phyloP scores from a whole-genome alignment of 2,329 filamentous ascomycete genomes.

The Blastomyces gilchristii region DNA sequence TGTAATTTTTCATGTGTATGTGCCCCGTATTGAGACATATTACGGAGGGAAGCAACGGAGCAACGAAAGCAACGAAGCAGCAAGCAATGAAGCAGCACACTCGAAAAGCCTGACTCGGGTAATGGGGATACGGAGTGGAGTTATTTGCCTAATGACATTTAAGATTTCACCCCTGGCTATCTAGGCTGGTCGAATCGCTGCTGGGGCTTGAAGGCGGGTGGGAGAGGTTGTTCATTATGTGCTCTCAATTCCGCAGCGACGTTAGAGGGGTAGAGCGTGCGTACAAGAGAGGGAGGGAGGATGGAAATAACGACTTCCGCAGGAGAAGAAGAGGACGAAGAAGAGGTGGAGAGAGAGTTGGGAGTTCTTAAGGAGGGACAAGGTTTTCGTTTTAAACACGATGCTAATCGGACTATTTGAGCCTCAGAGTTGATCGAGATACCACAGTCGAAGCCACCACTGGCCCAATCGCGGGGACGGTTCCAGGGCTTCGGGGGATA shows the following conservation, averaged over 20 bases:
- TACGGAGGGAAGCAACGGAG: background rate
- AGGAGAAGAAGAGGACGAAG: background rate
- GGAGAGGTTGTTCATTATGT: background rate
- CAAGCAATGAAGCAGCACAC: background rate
- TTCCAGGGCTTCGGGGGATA: background rate
- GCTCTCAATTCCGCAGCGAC: background rate
- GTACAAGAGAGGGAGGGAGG: too few species aligned
- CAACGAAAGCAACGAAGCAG: background rate
- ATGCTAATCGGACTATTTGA: background rate
- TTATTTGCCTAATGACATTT: background rate
- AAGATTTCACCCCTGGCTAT: background rate
- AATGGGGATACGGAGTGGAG: background rate
- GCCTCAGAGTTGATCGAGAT: background rate
- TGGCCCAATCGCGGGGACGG: background rate
- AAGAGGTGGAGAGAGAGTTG: background rate
- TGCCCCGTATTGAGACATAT: slow-evolving; percentile 1
- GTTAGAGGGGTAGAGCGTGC: background rate
- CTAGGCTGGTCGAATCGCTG: background rate
- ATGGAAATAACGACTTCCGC: background rate
- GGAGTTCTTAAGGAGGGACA: background rate
- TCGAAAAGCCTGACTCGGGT: background rate
- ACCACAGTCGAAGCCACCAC: background rate
- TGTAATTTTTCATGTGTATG: background rate
- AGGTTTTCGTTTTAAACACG: background rate
- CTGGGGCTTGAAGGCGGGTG: background rate